Conservation (phyloP, 2,329 filamentous ascomycete genomes). For the Hypoxylon rubiginosum region DNA sequence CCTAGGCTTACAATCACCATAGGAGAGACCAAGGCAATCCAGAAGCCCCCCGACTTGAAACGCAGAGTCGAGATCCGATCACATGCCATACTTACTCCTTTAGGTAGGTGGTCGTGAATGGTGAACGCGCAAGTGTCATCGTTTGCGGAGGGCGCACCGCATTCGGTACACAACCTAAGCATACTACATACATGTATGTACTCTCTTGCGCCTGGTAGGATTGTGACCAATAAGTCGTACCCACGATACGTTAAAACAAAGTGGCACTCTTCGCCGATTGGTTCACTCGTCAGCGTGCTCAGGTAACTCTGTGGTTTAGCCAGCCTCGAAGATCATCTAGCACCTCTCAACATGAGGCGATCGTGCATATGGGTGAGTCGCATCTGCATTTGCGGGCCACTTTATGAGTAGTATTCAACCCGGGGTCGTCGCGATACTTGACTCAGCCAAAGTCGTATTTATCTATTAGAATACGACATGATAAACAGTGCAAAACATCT, state of each 20-base stretch:
- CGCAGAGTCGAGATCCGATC: slow-evolving; percentile 26
- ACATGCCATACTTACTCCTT: slow-evolving; percentile 30
- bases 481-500: too few species aligned
- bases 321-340: not conserved
- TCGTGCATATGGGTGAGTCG: slow-evolving; percentile 26
- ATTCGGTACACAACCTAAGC: not conserved
- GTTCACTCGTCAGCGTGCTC: slow-evolving; percentile 2
- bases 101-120: slow-evolving; percentile 29
- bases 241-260: slow-evolving; percentile 25
- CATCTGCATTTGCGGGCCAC: slow-evolving; percentile 1
- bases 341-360: slow-evolving; percentile 26
- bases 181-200: not conserved
- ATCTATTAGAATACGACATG: too few species aligned
- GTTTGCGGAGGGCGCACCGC: slow-evolving; percentile 13
- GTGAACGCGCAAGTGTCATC: not conserved
- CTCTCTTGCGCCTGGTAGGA: not conserved
- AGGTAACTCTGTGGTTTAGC: slow-evolving; percentile 14
- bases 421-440: not conserved
- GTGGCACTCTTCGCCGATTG: slow-evolving; percentile 18
- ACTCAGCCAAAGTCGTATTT: not conserved
- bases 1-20: not conserved
- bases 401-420: not conserved
- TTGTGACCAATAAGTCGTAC: slow-evolving; percentile 7
- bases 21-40: not conserved
- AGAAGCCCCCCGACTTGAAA: slow-evolving; percentile 16